Conservation (phyloP, 345 rosid genomes). For the Psidium guajava region DNA sequence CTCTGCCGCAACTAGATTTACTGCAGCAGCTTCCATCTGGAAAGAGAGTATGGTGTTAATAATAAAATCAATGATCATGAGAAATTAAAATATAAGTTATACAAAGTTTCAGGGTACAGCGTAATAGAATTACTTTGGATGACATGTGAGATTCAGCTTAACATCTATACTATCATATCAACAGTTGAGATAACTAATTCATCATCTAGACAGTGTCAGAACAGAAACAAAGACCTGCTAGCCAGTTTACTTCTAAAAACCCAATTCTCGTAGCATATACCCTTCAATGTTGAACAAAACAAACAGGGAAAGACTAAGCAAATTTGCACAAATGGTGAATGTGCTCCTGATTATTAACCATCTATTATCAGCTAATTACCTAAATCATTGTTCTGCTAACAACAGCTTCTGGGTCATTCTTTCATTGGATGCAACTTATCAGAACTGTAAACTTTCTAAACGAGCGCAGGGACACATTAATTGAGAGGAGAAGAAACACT, state of each 20-base stretch:
- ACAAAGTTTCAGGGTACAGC: background rate
- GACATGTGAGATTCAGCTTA: background rate
- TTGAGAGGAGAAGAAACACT: background rate
- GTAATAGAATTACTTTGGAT: background rate
- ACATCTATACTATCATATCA: background rate
- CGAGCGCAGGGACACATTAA: background rate
- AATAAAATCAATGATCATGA: background rate
- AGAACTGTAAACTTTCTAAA: background rate
- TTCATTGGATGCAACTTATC: background rate
- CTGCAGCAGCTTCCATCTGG: constrained; percentile 94
- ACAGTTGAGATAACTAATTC: background rate
- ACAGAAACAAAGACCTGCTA: background rate
- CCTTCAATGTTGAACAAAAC: background rate
- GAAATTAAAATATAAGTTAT: background rate
- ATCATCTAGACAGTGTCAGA: background rate
- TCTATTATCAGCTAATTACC: background rate
- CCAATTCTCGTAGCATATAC: background rate
- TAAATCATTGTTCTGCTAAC: background rate
- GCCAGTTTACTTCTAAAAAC: background rate
- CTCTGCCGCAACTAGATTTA: constrained; percentile 72
- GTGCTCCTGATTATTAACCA: background rate
- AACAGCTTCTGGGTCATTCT: background rate
- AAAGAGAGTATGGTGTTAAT: constrained; percentile 7
- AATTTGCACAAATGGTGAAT: background rate
- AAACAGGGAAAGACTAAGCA: background rate